These are phyloP conservation scores for Pisolithus microcarpus DNA, from an alignment of 768 basidiomycete genomes.

Conservation along the genomic window DNA sequence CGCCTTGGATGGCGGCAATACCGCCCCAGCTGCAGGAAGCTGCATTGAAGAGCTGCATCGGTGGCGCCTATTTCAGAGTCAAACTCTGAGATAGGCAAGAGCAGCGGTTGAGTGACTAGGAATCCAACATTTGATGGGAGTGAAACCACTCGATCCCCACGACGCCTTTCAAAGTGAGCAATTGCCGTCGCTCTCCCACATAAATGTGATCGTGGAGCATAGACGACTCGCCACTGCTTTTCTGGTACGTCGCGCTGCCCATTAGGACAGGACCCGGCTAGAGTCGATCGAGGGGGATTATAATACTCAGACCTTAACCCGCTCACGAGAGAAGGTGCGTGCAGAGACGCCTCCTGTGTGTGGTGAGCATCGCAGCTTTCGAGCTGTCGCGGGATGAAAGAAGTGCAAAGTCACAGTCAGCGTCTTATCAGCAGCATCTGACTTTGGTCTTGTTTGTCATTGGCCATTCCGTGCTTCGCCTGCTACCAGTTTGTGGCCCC, in stretches of 20 bases:
- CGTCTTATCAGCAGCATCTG: too few relatives aligned
- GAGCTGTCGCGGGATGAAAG: constrained; percentile 20
- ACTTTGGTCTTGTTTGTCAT: too few relatives aligned
- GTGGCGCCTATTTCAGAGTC: too few relatives aligned
- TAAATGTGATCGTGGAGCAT: constrained; percentile 23
- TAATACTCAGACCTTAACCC: constrained; percentile 75
- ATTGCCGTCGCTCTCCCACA: constrained; percentile 3
- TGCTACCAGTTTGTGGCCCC: too few relatives aligned
- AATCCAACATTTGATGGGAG: neutral
- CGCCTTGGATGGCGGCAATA: too few relatives aligned
- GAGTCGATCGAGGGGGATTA: constrained; percentile 53
- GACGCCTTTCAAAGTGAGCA: constrained; percentile 8
- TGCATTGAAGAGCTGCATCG: too few relatives aligned
- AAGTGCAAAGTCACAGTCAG: too few relatives aligned
- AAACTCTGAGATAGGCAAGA: neutral
- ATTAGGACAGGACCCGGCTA: constrained; percentile 52
- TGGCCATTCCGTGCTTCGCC: too few relatives aligned
- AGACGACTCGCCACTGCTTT: constrained; percentile 33
- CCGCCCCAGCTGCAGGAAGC: too few relatives aligned
- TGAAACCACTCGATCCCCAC: constrained; percentile 8
- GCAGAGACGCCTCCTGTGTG: constrained; percentile 35
- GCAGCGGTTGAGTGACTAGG: neutral
- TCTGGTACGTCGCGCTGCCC: constrained; percentile 58
- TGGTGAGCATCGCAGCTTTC: constrained; percentile 63
- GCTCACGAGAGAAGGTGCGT: constrained; percentile 42